Evolutionary conservation across 805 yeast genomes (phyloP).

Genomic region (Yamadazyma takamatsuzukensis): DNA sequence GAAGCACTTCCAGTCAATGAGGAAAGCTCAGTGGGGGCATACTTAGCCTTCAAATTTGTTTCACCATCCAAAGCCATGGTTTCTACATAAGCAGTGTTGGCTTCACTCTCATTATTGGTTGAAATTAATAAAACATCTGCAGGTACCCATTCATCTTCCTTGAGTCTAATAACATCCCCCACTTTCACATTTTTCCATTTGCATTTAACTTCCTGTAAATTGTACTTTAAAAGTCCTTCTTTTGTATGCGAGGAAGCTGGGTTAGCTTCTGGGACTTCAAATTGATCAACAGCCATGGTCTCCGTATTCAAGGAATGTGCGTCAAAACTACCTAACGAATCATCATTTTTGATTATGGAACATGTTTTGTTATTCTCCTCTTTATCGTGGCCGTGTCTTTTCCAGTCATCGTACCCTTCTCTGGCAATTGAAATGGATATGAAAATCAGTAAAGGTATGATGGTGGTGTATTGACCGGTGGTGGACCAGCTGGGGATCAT

Average conservation of each 20-base stretch:
- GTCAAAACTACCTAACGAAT: conserved; percentile 25
- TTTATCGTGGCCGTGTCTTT: conserved; percentile 80
- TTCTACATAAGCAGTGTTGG: conserved; percentile 66
- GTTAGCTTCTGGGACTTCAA: neutral
- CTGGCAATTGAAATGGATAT: conserved; percentile 85
- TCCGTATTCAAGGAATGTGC: conserved; percentile 39
- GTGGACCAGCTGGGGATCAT: conserved; percentile 98
- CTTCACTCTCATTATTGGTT: conserved; percentile 53
- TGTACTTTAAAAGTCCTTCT: conserved; percentile 23
- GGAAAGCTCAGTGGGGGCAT: conserved; percentile 63
- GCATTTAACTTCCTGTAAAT: conserved; percentile 27
- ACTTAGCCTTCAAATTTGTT: conserved; percentile 78
- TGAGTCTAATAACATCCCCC: conserved; percentile 77
- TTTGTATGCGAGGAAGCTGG: conserved; percentile 8
- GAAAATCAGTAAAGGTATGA: conserved; percentile 81
- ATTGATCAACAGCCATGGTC: conserved; percentile 20
- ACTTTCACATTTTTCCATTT: conserved; percentile 79
- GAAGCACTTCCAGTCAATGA: conserved; percentile 47
- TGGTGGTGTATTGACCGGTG: conserved; percentile 93
- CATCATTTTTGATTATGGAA: conserved; percentile 28
- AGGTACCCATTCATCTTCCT: conserved; percentile 89
- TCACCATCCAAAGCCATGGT: conserved; percentile 99
- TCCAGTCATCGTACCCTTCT: conserved; percentile 92
- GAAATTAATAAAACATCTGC: conserved; percentile 80
- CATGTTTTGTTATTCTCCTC: conserved; percentile 64